phyloP scores from a whole-genome alignment of 2,329 filamentous ascomycete genomes.

The Cladobotryum protrusum region DNA sequence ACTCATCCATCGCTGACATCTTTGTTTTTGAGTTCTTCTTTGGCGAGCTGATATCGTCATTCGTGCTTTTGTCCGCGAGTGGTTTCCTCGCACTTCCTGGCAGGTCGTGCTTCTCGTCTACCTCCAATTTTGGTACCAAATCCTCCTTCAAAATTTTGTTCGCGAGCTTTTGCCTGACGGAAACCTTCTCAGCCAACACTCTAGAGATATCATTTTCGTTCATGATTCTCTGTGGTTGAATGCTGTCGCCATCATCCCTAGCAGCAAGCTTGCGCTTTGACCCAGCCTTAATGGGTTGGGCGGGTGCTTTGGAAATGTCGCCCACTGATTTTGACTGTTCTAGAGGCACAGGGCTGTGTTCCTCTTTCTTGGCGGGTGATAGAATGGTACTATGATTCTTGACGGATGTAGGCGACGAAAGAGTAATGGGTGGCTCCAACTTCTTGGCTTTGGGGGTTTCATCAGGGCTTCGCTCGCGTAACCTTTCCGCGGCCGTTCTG shows the following conservation, averaged over 20 bases:
- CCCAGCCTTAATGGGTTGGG: constrained; percentile 35
- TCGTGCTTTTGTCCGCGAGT: constrained; percentile 52
- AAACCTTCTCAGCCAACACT: constrained; percentile 19
- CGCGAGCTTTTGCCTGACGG: constrained; percentile 29
- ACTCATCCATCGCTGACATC: constrained; percentile 27
- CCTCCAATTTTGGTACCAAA: constrained; percentile 36
- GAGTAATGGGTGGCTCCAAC: constrained; percentile 24
- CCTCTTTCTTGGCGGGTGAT: background rate
- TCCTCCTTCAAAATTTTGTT: constrained; percentile 43
- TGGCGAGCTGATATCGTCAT: constrained; percentile 53
- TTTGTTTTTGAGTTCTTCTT: constrained; percentile 43
- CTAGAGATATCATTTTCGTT: constrained; percentile 25
- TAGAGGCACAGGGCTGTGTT: background rate
- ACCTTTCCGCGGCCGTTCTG: constrained; percentile 14
- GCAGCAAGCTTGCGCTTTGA: constrained; percentile 54
- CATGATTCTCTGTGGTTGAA: constrained; percentile 18
- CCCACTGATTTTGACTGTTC: background rate
- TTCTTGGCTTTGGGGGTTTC: constrained; percentile 20
- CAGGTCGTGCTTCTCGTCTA: constrained; percentile 25
- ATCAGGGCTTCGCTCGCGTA: background rate
- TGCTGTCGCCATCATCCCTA: constrained; percentile 46
- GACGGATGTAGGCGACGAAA: constrained; percentile 24
- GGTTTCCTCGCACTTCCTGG: constrained; percentile 37
- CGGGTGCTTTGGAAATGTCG: constrained; percentile 9
- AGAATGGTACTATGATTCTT: constrained; percentile 11